Base-by-base conservation (phyloP, 345 rosid genomes). In the Moringa oleifera region DNA sequence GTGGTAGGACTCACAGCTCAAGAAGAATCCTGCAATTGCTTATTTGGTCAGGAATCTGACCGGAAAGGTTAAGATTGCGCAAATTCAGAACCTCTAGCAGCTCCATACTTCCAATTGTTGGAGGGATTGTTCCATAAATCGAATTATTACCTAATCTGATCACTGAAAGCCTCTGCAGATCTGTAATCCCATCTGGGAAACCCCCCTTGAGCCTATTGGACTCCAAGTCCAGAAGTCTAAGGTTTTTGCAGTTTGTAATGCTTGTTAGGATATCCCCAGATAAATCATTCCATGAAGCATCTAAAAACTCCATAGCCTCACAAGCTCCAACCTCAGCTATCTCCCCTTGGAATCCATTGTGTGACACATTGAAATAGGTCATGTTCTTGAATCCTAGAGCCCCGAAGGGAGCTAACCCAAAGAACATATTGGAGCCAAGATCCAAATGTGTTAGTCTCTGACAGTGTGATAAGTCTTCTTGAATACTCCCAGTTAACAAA, bases 21-120 rank as follows among this genome's bases (percentile, higher is more conserved):
- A 77, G 90, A 58, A 94, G 97, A 63, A 86, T 71, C 71, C 49
- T 72, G 79, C 92, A 94, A 60, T 88, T 78, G 79, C 89, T 80
- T 67, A 94, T 69, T 51, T 80, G 80, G 33, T 59, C 55, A 0
- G 97, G 96, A 70, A 94, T 65, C 66, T 74, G 76, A 41, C 97
- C 97, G 21, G 9, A 57, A 51, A 94, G 92, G 23, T 75, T 69
- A 69, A 90, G 91, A 79, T 82, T 83, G 59, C 80, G 95, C 82
- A 94, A 80, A 77, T 88, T 91, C 85, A 94, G 66, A 61, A 90
- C 81, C 70, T 79, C 75, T 61, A 94, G 86, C 33, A 58, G 62
- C 79, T 82, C 92, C 65, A 94, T 79, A 61, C 75, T 71, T 67
- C 95, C 91, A 60, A 88, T 61, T 31, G 73, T 87, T 15, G 28